Conservation (phyloP, 148 eudicot genomes). For the Amaranthus palmeri region DNA sequence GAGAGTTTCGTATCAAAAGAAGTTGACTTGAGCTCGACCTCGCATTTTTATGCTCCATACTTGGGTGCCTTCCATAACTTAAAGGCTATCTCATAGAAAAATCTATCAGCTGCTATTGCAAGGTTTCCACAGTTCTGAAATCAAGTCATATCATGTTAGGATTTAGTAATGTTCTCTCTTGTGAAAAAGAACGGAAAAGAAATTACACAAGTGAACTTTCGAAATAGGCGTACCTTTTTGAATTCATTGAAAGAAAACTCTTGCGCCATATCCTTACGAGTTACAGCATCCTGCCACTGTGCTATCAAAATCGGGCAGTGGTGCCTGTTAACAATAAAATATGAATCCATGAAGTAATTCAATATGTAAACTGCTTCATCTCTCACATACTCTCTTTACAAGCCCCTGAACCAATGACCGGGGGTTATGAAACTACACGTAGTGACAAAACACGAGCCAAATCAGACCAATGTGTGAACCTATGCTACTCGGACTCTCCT, state of each 20-base stretch:
- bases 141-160: neutral
- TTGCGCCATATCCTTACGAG: slow-evolving; percentile 69
- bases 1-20: neutral
- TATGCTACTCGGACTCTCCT: too few species aligned
- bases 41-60: slow-evolving; percentile 68
- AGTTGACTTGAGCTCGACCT: neutral
- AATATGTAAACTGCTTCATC: neutral
- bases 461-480: too few species aligned
- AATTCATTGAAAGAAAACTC: slow-evolving; percentile 66
- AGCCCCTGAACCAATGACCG: neutral
- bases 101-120: slow-evolving; percentile 84
- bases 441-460: neutral
- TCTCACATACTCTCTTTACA: neutral
- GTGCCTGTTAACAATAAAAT: slow-evolving; percentile 40
- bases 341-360: slow-evolving; percentile 8
- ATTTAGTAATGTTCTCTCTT: neutral
- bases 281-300: slow-evolving; percentile 87
- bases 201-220: neutral
- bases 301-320: slow-evolving; percentile 69
- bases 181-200: neutral
- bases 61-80: slow-evolving; percentile 99
- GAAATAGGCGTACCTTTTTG: slow-evolving; percentile 43
- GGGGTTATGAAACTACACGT: neutral
- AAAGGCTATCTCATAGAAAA: slow-evolving; percentile 83
- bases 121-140: slow-evolving; percentile 80